Conservation (phyloP, 208 protist genomes). For the Lotmaria passim region DNA sequence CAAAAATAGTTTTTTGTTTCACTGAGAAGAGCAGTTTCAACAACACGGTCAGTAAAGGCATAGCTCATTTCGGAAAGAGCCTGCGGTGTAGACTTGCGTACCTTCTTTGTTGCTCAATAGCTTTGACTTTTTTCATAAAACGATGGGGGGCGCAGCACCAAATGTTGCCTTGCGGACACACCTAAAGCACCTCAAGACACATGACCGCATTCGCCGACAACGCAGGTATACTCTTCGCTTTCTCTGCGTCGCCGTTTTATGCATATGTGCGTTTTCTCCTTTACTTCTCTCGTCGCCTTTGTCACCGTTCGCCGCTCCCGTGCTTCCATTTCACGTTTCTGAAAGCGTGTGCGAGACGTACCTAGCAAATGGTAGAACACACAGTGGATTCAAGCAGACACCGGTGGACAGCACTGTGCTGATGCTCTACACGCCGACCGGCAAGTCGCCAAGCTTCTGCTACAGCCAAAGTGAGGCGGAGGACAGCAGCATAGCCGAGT, state of each 20-base stretch:
- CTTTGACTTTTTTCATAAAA: too few relatives aligned
- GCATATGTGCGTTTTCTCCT: not conserved
- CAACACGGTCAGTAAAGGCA: too few relatives aligned
- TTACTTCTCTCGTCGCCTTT: not conserved
- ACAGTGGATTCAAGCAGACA: constrained; percentile 23
- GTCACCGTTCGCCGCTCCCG: not conserved
- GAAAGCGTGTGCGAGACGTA: not conserved
- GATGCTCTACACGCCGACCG: constrained; percentile 35
- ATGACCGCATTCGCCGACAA: not conserved
- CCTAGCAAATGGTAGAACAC: not conserved
- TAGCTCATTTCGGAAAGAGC: too few relatives aligned
- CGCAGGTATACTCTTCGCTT: not conserved
- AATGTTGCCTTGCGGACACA: not conserved
- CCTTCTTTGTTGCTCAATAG: too few relatives aligned
- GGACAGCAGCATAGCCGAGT: constrained; percentile 10
- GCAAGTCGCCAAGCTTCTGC: constrained; percentile 11
- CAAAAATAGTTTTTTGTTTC: too few relatives aligned
- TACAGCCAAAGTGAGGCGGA: constrained; percentile 14
- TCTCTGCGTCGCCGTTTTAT: not conserved
- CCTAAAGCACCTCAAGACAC: not conserved
- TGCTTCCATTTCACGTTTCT: not conserved
- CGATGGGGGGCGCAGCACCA: not conserved
- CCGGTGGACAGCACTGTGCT: constrained; percentile 40
- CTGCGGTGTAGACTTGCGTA: too few relatives aligned
- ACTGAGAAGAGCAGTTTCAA: too few relatives aligned